Conservation (phyloP, 2,329 filamentous ascomycete genomes). For the Elsinoe arachidis region DNA sequence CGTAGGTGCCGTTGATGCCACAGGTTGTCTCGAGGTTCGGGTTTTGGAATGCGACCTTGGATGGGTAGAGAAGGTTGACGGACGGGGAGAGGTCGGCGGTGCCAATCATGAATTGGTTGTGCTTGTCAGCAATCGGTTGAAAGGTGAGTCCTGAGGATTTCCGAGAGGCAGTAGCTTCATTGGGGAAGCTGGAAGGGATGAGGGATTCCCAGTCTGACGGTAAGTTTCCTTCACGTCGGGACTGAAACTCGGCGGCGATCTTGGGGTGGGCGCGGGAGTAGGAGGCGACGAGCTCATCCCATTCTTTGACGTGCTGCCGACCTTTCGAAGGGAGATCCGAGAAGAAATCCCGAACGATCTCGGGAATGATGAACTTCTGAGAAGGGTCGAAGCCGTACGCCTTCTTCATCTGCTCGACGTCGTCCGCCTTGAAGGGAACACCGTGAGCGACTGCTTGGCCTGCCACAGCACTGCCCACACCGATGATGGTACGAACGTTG, state of each 20-base stretch:
- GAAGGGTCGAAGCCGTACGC: slow-evolving; percentile 41
- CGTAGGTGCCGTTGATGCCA: slow-evolving; percentile 47
- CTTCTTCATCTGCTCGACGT: slow-evolving; percentile 49
- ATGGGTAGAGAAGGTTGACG: slow-evolving; percentile 33
- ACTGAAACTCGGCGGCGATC: slow-evolving; percentile 41
- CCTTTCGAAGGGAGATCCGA: slow-evolving; percentile 40
- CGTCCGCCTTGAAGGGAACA: slow-evolving; percentile 47
- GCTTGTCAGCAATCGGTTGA: slow-evolving; percentile 26
- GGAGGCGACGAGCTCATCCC: slow-evolving; percentile 37
- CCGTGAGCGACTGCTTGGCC: slow-evolving; percentile 50
- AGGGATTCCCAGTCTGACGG: slow-evolving; percentile 41
- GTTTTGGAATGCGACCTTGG: slow-evolving; percentile 44
- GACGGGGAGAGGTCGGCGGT: slow-evolving; percentile 32
- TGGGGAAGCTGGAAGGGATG: slow-evolving; percentile 42
- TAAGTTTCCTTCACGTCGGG: slow-evolving; percentile 41
- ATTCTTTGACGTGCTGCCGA: slow-evolving; percentile 39
- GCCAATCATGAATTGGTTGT: slow-evolving; percentile 29
- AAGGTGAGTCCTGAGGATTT: slow-evolving; percentile 42
- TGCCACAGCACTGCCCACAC: slow-evolving; percentile 42
- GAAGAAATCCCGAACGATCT: slow-evolving; percentile 47
- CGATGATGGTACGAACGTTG: slow-evolving; percentile 50
- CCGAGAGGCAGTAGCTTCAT: slow-evolving; percentile 40
- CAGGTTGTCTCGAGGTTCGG: slow-evolving; percentile 27
- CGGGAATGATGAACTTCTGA: slow-evolving; percentile 30
- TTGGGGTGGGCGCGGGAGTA: slow-evolving; percentile 42